These are phyloP conservation scores for Hansenula lynferdii DNA, from an alignment of 1,139 yeast genomes.

Conservation along the genomic window DNA sequence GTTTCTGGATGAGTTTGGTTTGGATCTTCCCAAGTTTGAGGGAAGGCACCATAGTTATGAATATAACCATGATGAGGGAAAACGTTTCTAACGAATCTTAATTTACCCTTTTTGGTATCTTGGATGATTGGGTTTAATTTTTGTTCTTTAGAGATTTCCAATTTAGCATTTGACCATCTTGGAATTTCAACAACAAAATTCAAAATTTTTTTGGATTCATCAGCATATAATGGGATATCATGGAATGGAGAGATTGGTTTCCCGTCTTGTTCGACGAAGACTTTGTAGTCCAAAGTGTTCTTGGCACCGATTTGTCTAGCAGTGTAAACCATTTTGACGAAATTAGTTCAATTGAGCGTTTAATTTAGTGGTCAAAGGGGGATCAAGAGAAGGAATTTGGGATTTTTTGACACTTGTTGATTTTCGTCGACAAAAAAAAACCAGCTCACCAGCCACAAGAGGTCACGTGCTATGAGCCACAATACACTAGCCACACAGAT, in stretches of 20 bases:
- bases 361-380: too few species aligned
- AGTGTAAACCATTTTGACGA: slow-evolving; percentile 60
- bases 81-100: slow-evolving; percentile 79
- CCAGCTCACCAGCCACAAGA: too few species aligned
- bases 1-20: slow-evolving; percentile 66
- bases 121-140: slow-evolving; percentile 80
- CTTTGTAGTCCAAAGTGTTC: slow-evolving; percentile 87
- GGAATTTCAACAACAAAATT: slow-evolving; percentile 91
- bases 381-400: not conserved
- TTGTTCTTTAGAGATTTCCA: slow-evolving; percentile 68
- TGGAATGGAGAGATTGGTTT: slow-evolving; percentile 74
- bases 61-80: slow-evolving; percentile 91
- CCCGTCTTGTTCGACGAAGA: slow-evolving; percentile 64
- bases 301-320: slow-evolving; percentile 90
- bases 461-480: too few species aligned
- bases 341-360: too few species aligned
- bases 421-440: too few species aligned
- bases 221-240: slow-evolving; percentile 68
- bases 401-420: too few species aligned
- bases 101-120: slow-evolving; percentile 79
- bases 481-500: too few species aligned
- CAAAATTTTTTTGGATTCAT: slow-evolving; percentile 58
- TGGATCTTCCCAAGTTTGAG: slow-evolving; percentile 96
- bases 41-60: slow-evolving; percentile 92
- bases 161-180: slow-evolving; percentile 87